Percentiles rank a stretch among this genome's conserved stretches.
These are phyloP conservation scores for Lathyrus sativus DNA, from an alignment of 306 rosid species.

Conservation along the genomic window DNA sequence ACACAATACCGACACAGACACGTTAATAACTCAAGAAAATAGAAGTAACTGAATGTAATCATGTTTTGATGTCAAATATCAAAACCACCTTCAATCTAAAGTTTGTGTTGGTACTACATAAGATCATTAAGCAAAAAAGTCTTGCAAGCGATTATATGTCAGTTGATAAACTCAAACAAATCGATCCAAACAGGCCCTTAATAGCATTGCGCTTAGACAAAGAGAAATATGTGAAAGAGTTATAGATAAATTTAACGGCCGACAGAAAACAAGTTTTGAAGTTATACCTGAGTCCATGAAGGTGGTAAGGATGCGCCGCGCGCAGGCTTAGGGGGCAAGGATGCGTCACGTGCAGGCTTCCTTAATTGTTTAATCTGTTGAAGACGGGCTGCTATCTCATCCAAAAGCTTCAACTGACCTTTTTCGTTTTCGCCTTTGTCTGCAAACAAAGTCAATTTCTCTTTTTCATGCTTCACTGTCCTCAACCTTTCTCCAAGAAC, in stretches of 20 bases:
- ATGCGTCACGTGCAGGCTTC: slow-evolving; percentile 43
- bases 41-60: neutral
- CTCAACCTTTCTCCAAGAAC: slow-evolving; percentile 49
- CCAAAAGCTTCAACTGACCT: slow-evolving; percentile 45
- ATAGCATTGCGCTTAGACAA: too few species aligned
- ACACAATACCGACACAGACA: neutral
- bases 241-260: slow-evolving; percentile 3
- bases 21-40: neutral
- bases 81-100: neutral
- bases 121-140: neutral
- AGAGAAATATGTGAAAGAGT: neutral
- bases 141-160: neutral
- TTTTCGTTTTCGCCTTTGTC: slow-evolving; percentile 48
- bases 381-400: slow-evolving; percentile 47
- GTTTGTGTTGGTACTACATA: neutral
- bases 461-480: slow-evolving; percentile 46
- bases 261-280: slow-evolving; percentile 9
- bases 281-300: slow-evolving; percentile 55
- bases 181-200: neutral
- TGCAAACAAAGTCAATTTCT: slow-evolving; percentile 35
- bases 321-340: slow-evolving; percentile 43
- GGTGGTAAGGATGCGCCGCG: slow-evolving; percentile 49
- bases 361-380: slow-evolving; percentile 41
- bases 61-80: neutral
- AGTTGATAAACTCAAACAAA: neutral